Evolutionary conservation across 495 filamentous ascomycete genomes (phyloP), one percentile per base, ranked within the genome.

Genomic region (Hypoxylon crocopeplum): DNA sequence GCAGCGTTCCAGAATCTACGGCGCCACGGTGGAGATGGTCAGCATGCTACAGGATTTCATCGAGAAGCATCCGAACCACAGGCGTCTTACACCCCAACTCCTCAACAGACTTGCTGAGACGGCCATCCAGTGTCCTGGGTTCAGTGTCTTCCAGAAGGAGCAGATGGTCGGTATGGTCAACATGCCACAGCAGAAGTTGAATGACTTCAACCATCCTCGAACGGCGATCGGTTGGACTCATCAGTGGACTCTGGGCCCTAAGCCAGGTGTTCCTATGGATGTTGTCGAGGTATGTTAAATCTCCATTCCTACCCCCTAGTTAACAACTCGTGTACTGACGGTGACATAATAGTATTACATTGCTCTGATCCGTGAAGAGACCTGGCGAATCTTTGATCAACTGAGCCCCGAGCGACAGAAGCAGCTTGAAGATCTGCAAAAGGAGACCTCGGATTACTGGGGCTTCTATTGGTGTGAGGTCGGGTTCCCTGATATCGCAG

Each of bases 101-200:
- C 68, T 88, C 10, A 70, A 75, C 33, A 82, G 88, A 34, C 68
- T 88, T n/a, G 71, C 84, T 21, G 72, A 73, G 1, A 81, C 85
- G 1, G 84, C 79, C 13, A 72, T 90, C 54, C 73, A 72, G 0
- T 91, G 86, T 56, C 81, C 83, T 5, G 86, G 81, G 0, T 91
- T 91, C 69, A 84, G 81, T 12, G 82, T 87, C 1, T 63, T 77
- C 3, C 84, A 87, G 73, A 83, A 82, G 68, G 79, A 83, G 56
- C 77, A 79, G 59, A 72, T 84, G 29, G 73, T 75, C 2, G 60
- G 38, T 20, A 19, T 61, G 8, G 49, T 64, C 1, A 56, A 67
- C n/a, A 17, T 75, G 22, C 20, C 42, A 0, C 66, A 64, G 1
- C 21, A 44, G 2, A 44, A 63, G 32, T 33, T 54, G 27, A 60